Evolutionary conservation across 2,329 filamentous ascomycete species (phyloP), one percentile per base, ranked within the genome.

Genomic region (Fusarium globosum): DNA sequence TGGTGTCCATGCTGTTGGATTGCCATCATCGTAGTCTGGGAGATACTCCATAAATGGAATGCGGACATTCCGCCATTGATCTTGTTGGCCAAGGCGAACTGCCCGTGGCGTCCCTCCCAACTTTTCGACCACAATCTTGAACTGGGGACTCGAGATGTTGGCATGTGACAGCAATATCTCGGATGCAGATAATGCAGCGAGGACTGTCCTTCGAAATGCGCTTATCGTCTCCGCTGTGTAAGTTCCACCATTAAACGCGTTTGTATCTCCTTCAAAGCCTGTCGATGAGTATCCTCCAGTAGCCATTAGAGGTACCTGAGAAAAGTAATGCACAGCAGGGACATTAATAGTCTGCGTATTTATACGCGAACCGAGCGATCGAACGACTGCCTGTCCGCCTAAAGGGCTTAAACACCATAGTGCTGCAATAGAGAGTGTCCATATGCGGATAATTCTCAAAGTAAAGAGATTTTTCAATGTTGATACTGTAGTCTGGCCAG

Each of bases 191-290:
- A 42, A n/a, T 42, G 39, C 39, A n/a, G 39, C 39, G 13, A 42
- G 13, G 15, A 42, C 39, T 14, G 39, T 42, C 8, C 39, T 41
- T 41, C 39, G 39, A 41, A 41, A 41, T 4, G 39, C 7, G 20
- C 3, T 8, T 9, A 41, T 41, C 21, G 0, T 12, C 20, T 1
- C 21, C 20, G 0, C 1, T n/a, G 39, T 41, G 8, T 0, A 7
- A 7, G 12, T 4, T 20, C 39, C 39, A 14, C 39, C 39, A 41
- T 1, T 7, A 21, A 41, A 21, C 39, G 13, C 20, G 7, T 41
- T 41, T 9, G 3, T 41, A 41, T 41, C 39, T 41, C 39, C 39
- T 21, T n/a, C 12, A 21, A n/a, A 20, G 7, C 8, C 8, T 14
- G 4, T 2, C 1, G 2, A 5, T 8, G 39, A n/a, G 39, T 21